Base-by-base conservation (phyloP, 164 flowering plant species). In the Malania oleifera region DNA sequence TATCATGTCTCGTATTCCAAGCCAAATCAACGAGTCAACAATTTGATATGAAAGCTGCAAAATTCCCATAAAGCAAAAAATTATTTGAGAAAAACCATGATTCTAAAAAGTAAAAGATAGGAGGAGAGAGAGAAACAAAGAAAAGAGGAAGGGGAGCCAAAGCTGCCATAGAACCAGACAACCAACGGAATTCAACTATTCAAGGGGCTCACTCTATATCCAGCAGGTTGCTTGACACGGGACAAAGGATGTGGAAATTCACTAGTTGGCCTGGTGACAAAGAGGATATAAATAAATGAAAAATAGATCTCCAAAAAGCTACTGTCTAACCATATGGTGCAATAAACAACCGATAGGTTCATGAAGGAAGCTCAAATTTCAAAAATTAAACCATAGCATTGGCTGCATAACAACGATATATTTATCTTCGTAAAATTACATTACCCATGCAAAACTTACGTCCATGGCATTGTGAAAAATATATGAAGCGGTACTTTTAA, bases 391-490 rank as follows among this genome's bases (percentile, higher is more conserved):
- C 20, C 15, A 29, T 2, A 38, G 15, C 19, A 25, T 55, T 18
- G 61, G 11, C 26, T 24, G 15, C 34, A 26, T 34, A 34, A 10
- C 37, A 13, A n/a, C n/a, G n/a, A n/a, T n/a, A n/a, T n/a, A 6
- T 13, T 39, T 3, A 59, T 35, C 35, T 44, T 29, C 57, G 57
- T 51, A 38, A 64, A 17, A 53, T 56, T 52, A 37, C 56, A 67
- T 57, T 43, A 57, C 49, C 64, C 43, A 73, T 52, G 52, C 41
- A 70, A 69, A 59, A 85, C 97, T 95, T 87, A 95, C 99, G 98
- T 95, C 99, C 99, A 95, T 51, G 99, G 99, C 97, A 95, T 95
- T 8, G 99, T 95, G 75, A 95, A 95, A 76, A 95, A 95, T 59
- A 95, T 77, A 71, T 95, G 99, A 63, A 95, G 28, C 5, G 99